These are phyloP conservation scores for Lipomyces orientalis DNA, from an alignment of 805 yeast genomes.

Conservation along the genomic window DNA sequence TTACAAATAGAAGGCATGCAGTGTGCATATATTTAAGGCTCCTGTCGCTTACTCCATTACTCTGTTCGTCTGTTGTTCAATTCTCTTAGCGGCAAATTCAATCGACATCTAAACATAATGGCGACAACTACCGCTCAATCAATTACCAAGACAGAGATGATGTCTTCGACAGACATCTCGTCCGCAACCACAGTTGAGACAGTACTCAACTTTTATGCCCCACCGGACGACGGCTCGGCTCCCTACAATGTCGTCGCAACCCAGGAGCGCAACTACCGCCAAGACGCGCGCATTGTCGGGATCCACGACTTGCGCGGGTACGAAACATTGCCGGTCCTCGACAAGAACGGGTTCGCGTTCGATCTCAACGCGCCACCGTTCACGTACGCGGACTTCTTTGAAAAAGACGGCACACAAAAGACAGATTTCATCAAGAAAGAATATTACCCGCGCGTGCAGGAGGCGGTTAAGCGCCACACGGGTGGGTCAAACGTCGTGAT, in stretches of 20 bases:
- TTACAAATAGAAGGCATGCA: neutral
- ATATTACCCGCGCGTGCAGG: slow-evolving; percentile 37
- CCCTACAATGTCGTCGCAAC: slow-evolving; percentile 40
- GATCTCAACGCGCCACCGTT: slow-evolving; percentile 16
- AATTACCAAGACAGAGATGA: neutral
- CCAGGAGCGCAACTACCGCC: slow-evolving; percentile 29
- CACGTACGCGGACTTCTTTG: slow-evolving; percentile 26
- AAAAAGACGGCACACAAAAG: slow-evolving; percentile 19
- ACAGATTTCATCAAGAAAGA: slow-evolving; percentile 24
- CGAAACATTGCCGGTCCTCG: slow-evolving; percentile 26
- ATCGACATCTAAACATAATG: neutral
- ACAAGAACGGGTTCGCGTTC: slow-evolving; percentile 33
- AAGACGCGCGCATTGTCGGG: slow-evolving; percentile 4
- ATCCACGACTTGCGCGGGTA: slow-evolving; percentile 27
- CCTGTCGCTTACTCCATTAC: neutral
- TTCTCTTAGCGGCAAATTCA: neutral
- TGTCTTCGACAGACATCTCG: neutral
- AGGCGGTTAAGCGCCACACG: slow-evolving; percentile 35
- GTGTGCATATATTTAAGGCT: neutral
- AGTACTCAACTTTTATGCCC: slow-evolving; percentile 25
- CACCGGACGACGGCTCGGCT: slow-evolving; percentile 24
- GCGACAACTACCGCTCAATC: neutral
- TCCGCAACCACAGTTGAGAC: neutral
- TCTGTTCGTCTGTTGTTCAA: neutral
- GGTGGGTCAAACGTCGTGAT: slow-evolving; percentile 37